phyloP scores from a whole-genome alignment of 1,284 basidiomycete genomes.

The Agroathelia rolfsii region DNA sequence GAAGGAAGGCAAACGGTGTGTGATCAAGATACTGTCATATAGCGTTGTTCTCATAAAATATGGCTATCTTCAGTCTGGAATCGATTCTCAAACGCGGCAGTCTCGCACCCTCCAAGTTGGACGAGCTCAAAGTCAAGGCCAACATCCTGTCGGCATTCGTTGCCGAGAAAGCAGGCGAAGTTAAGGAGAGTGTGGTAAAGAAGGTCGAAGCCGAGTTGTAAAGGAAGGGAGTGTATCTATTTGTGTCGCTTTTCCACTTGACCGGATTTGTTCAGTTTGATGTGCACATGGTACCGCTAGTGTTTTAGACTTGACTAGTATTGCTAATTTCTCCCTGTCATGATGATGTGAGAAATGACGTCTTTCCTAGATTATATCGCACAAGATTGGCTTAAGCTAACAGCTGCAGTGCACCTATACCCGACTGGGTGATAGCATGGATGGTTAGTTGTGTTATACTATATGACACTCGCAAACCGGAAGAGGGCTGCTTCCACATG shows the following conservation, averaged over 20 bases:
- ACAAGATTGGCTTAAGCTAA: too few species aligned
- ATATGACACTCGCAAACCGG: too few species aligned
- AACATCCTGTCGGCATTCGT: conserved; percentile 80
- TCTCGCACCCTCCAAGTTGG: conserved; percentile 71
- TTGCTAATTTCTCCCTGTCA: too few species aligned
- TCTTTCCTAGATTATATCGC: too few species aligned
- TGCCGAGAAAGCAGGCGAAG: conserved; percentile 37
- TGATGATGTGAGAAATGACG: too few species aligned
- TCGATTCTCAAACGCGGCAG: conserved; percentile 68
- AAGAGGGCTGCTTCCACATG: too few species aligned
- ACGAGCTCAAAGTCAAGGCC: conserved; percentile 88
- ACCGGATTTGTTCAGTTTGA: too few species aligned
- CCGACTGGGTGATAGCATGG: too few species aligned
- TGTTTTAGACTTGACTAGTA: too few species aligned
- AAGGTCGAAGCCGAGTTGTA: conserved; percentile 28
- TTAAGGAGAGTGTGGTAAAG: conserved; percentile 23
- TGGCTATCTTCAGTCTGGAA: conserved; percentile 35
- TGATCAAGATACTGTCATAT: conserved; percentile 7
- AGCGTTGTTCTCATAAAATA: conserved; percentile 2
- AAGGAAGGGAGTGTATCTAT: conserved; percentile 7
- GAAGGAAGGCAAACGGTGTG: conserved; percentile 82
- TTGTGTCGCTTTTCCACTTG: background rate
- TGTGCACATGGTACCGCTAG: too few species aligned
- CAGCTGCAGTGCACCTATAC: too few species aligned
- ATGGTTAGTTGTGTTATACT: too few species aligned